phyloP scores from a whole-genome alignment of 2,329 filamentous ascomycete species.

The Bipolaris oryzae region DNA sequence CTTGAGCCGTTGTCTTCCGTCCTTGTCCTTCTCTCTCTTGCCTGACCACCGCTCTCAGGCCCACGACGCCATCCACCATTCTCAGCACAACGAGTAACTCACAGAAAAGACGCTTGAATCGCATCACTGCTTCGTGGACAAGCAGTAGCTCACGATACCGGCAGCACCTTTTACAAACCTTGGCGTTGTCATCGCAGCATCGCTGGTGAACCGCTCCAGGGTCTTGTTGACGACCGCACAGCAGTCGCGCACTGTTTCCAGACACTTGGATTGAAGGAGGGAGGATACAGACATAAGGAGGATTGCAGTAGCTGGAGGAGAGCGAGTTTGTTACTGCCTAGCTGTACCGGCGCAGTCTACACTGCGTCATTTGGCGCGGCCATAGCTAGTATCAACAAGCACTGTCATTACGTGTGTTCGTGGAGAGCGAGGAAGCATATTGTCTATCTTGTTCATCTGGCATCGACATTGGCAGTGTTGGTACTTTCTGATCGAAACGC shows the following conservation, averaged over 20 bases:
- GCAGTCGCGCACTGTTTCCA: conserved; percentile 26
- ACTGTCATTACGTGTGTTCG: conserved; percentile 49
- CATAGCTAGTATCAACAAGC: conserved; percentile 59
- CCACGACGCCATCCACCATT: not conserved
- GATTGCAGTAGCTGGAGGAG: conserved; percentile 43
- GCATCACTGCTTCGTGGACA: not conserved
- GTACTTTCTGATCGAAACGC: conserved; percentile 33
- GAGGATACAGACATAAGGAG: conserved; percentile 34
- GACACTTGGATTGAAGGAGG: conserved; percentile 38
- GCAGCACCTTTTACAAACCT: not conserved
- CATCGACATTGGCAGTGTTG: conserved; percentile 36
- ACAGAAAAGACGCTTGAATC: not conserved
- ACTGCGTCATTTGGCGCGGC: conserved; percentile 42
- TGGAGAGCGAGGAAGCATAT: conserved; percentile 50
- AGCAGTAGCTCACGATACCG: conserved; percentile 1
- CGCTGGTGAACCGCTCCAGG: conserved; percentile 2
- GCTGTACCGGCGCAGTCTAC: conserved; percentile 40
- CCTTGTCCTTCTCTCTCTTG: conserved; percentile 12
- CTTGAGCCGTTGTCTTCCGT: conserved; percentile 1
- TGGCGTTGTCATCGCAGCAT: conserved; percentile 1
- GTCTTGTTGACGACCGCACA: conserved; percentile 14
- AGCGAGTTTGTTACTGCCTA: conserved; percentile 42
- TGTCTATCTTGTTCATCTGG: conserved; percentile 45
- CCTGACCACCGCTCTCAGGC: conserved; percentile 13
- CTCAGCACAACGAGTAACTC: not conserved